Conservation (phyloP, 2,329 filamentous ascomycete genomes). For the Lachnellula willkommii region DNA sequence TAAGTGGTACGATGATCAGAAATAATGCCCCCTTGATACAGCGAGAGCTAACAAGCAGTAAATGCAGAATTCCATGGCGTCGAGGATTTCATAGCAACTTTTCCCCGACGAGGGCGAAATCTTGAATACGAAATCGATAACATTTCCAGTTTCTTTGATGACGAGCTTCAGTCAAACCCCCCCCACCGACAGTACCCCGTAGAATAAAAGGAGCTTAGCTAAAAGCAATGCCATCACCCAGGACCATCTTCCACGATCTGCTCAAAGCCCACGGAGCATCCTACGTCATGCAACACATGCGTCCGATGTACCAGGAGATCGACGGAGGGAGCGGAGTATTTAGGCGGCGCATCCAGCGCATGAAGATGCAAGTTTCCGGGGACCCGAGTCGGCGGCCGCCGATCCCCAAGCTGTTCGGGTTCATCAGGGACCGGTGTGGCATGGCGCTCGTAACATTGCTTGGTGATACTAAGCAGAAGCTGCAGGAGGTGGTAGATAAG, state of each 20-base stretch:
- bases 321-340: conserved; percentile 1
- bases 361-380: conserved; percentile 5
- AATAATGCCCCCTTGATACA: background rate
- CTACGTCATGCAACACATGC: conserved; percentile 8
- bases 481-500: conserved; percentile 2
- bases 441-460: background rate
- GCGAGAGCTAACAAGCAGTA: background rate
- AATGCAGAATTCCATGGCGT: conserved; percentile 6
- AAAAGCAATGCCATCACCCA: background rate
- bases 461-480: background rate
- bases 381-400: background rate
- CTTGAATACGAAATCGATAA: conserved; percentile 10
- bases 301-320: conserved; percentile 11
- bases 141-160: conserved; percentile 1
- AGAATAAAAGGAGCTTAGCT: background rate
- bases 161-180: conserved; percentile 10
- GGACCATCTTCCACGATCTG: conserved; percentile 12
- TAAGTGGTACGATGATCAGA: conserved; percentile 1
- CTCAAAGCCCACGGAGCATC: conserved; percentile 10
- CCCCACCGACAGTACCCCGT: background rate
- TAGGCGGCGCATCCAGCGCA: background rate
- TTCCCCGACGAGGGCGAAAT: conserved; percentile 4
- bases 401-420: conserved; percentile 8
- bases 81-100: conserved; percentile 8
- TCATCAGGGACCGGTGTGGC: conserved; percentile 7